These are phyloP conservation scores for Cladosporium colombiae DNA, from an alignment of 2,329 filamentous ascomycete genomes.

Conservation along the genomic window DNA sequence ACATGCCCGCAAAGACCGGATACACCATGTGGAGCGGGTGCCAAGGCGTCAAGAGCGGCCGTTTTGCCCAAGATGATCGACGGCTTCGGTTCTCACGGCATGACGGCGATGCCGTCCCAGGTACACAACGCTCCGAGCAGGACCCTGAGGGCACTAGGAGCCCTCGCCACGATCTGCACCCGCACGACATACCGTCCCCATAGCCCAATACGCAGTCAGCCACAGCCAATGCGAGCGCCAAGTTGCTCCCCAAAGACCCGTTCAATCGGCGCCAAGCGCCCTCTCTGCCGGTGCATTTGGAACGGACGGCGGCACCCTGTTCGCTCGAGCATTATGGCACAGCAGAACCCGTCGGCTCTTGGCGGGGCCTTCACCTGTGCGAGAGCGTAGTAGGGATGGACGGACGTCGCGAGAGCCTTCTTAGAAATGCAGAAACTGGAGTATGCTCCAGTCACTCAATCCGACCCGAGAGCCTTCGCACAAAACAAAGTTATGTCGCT, in stretches of 20 bases:
- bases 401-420: conserved; percentile 4
- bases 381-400: conserved; percentile 13
- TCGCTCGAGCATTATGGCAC: conserved; percentile 17
- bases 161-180: conserved; percentile 17
- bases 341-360: conserved; percentile 13
- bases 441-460: conserved; percentile 1
- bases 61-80: background rate
- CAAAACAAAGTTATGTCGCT: conserved; percentile 18
- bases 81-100: background rate
- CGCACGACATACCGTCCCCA: conserved; percentile 7
- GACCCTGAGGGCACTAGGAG: conserved; percentile 7
- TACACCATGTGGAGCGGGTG: conserved; percentile 1
- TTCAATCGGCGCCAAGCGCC: conserved; percentile 5
- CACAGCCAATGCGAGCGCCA: conserved; percentile 18
- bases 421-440: conserved; percentile 12
- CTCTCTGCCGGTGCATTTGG: background rate
- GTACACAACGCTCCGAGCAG: conserved; percentile 1
- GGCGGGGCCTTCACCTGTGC: conserved; percentile 9
- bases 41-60: conserved; percentile 12
- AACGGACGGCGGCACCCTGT: conserved; percentile 4
- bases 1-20: background rate
- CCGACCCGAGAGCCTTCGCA: conserved; percentile 16
- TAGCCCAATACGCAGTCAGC: background rate
- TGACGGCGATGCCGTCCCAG: background rate
- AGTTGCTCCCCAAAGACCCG: conserved; percentile 10